Percentiles rank a stretch among this genome's conserved stretches.
phyloP scores from a whole-genome alignment of 1,284 basidiomycete genomes.

The Cryptococcus sp. region DNA sequence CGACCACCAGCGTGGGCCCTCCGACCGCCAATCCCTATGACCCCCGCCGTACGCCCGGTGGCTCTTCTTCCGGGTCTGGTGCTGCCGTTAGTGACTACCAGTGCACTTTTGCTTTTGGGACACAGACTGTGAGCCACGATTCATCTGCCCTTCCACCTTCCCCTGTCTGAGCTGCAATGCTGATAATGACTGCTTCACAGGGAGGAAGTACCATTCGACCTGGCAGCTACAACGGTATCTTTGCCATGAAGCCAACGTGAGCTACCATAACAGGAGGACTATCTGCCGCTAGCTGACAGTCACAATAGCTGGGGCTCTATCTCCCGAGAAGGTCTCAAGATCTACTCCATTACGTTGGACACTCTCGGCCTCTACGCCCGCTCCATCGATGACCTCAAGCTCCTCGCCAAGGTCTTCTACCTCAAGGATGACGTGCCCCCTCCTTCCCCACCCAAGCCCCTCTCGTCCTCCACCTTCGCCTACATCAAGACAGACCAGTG shows the following conservation, averaged over 20 bases:
- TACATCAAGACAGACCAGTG: slow-evolving; percentile 29
- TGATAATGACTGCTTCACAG: slow-evolving; percentile 13
- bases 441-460: slow-evolving; percentile 16
- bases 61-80: slow-evolving; percentile 36
- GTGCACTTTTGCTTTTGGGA: slow-evolving; percentile 33
- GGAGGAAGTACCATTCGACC: slow-evolving; percentile 37
- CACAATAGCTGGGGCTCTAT: slow-evolving; percentile 27
- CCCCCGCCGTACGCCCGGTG: slow-evolving; percentile 31
- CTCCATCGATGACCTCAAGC: slow-evolving; percentile 32
- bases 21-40: slow-evolving; percentile 29
- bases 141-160: too few relatives aligned
- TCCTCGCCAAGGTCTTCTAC: slow-evolving; percentile 29
- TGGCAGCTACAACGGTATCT: slow-evolving; percentile 38
- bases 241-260: slow-evolving; percentile 38
- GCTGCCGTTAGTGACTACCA: slow-evolving; percentile 40
- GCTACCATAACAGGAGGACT: background rate
- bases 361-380: slow-evolving; percentile 39
- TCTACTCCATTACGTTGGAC: slow-evolving; percentile 29
- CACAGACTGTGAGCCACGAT: slow-evolving; percentile 15
- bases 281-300: background rate
- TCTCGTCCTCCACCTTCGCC: slow-evolving; percentile 26
- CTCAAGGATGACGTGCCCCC: slow-evolving; percentile 27
- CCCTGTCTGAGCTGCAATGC: too few relatives aligned
- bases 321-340: slow-evolving; percentile 36
- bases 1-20: slow-evolving; percentile 22